A percentile compares a stretch with the other conserved stretches of the same genome.
Conservation (phyloP, 352 stramenopile genomes). For the Globisporangium spinosum region DNA sequence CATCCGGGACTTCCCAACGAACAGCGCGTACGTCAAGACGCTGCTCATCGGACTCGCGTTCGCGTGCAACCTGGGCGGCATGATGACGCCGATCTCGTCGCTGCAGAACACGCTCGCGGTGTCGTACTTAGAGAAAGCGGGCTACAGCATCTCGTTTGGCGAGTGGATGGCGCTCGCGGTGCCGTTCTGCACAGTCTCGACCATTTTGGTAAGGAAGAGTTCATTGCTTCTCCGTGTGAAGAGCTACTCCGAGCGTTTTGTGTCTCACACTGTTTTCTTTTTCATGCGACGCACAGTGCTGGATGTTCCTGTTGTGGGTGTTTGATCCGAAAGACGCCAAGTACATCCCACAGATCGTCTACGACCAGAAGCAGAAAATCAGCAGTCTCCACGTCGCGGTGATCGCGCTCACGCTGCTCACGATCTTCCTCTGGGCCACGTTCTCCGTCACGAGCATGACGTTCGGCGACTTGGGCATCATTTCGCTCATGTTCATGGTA, state of each 20-base stretch:
- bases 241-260: not conserved
- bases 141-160: slow-evolving; percentile 87
- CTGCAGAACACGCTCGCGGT: slow-evolving; percentile 87
- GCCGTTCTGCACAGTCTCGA: slow-evolving; percentile 86
- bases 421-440: slow-evolving; percentile 88
- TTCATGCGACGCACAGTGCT: slow-evolving; percentile 43
- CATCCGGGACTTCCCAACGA: slow-evolving; percentile 81
- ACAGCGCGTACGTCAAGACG: slow-evolving; percentile 88
- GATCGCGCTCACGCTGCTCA: slow-evolving; percentile 85
- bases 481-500: slow-evolving; percentile 90
- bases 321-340: slow-evolving; percentile 85
- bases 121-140: slow-evolving; percentile 84
- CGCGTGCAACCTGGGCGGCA: slow-evolving; percentile 90
- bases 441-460: slow-evolving; percentile 82
- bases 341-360: slow-evolving; percentile 91
- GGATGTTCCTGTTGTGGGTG: slow-evolving; percentile 86
- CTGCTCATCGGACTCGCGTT: slow-evolving; percentile 91
- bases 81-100: slow-evolving; percentile 93
- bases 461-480: slow-evolving; percentile 91
- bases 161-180: slow-evolving; percentile 89
- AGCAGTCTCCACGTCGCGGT: slow-evolving; percentile 88
- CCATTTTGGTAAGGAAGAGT: slow-evolving; percentile 65
- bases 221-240: not conserved
- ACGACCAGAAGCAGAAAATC: slow-evolving; percentile 89
- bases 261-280: slow-evolving; percentile 1